A percentile compares a stretch with the other conserved stretches of the same genome.
phyloP scores from a whole-genome alignment of 345 rosid species.

The Clausena lansium region DNA sequence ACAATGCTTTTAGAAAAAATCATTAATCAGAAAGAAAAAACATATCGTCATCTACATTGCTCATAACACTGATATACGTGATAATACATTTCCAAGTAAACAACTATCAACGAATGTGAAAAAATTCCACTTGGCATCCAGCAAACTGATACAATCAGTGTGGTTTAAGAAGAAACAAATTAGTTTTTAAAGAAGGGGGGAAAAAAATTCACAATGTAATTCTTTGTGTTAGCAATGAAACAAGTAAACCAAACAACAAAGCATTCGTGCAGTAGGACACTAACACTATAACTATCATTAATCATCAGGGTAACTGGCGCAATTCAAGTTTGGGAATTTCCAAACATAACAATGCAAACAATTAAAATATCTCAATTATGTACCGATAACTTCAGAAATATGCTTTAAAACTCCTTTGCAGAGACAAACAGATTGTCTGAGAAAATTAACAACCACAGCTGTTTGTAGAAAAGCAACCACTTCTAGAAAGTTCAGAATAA shows the following conservation, averaged over 20 bases:
- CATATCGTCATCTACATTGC: not conserved
- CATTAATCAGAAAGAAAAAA: not conserved
- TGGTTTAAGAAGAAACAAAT: not conserved
- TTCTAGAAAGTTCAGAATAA: constrained; percentile 12
- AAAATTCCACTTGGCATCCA: not conserved
- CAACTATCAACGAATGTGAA: not conserved
- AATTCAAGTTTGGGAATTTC: not conserved
- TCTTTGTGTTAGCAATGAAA: not conserved
- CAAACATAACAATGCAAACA: not conserved
- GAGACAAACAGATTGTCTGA: not conserved
- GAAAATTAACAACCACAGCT: not conserved
- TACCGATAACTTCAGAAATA: not conserved
- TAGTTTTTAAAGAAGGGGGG: not conserved
- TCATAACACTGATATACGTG: not conserved
- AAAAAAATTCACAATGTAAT: not conserved
- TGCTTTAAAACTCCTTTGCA: not conserved
- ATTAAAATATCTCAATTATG: not conserved
- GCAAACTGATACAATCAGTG: not conserved
- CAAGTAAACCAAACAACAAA: not conserved
- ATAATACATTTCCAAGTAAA: not conserved
- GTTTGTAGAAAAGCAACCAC: not conserved
- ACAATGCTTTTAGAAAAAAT: too few relatives aligned
- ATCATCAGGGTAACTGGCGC: not conserved
- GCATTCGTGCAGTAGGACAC: not conserved
- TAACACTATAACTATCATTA: not conserved